Percentiles rank a stretch among this genome's conserved stretches.
These are phyloP conservation scores for Alternaria sp. DNA, from an alignment of 2,329 filamentous ascomycete genomes.

Conservation along the genomic window DNA sequence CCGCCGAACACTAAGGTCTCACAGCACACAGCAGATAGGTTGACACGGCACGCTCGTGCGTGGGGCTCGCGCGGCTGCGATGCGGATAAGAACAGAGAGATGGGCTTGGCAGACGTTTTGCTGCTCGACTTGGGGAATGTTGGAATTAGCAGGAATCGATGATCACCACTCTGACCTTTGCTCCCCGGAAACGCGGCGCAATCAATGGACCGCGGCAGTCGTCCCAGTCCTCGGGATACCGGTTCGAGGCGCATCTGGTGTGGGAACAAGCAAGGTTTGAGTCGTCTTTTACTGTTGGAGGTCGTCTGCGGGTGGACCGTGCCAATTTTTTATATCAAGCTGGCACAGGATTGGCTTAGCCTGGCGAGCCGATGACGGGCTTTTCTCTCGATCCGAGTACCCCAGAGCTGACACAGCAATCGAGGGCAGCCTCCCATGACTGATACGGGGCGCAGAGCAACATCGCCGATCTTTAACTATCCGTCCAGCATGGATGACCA, in stretches of 20 bases:
- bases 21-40: neutral
- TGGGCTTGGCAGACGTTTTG: conserved; percentile 2
- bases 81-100: neutral
- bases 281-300: conserved; percentile 6
- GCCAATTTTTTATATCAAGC: conserved; percentile 13
- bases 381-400: conserved; percentile 31
- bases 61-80: conserved; percentile 6
- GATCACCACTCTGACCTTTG: neutral
- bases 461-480: conserved; percentile 33
- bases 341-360: conserved; percentile 20
- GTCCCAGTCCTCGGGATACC: conserved; percentile 4
- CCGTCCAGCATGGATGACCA: conserved; percentile 32
- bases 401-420: conserved; percentile 30
- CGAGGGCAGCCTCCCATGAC: conserved; percentile 25
- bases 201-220: conserved; percentile 5
- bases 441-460: conserved; percentile 27
- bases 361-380: conserved; percentile 23
- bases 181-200: conserved; percentile 1
- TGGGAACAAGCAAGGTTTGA: conserved; percentile 16
- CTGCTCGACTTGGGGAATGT: neutral
- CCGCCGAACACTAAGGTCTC: neutral
- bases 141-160: neutral
- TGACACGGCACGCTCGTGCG: conserved; percentile 2
- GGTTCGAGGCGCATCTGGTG: conserved; percentile 12
- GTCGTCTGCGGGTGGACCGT: conserved; percentile 12